A percentile compares a stretch with the other conserved stretches of the same genome.
Evolutionary conservation across 352 stramenopile species (phyloP).

Genomic region (Elongisporangium anandrum): DNA sequence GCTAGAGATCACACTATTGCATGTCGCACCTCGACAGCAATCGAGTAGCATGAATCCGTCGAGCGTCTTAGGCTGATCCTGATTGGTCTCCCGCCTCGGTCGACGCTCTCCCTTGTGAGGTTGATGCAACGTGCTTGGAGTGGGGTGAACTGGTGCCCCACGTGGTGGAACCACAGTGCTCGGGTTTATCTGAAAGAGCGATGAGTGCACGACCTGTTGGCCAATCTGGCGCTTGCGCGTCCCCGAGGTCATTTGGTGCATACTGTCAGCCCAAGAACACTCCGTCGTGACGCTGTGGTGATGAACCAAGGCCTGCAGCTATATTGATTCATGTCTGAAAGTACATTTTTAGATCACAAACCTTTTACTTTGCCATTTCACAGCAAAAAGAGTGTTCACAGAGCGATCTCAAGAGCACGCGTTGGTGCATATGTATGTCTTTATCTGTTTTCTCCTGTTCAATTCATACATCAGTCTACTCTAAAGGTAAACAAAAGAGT

Average conservation of each 20-base stretch:
- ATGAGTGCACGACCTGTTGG: neutral
- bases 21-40: conserved; percentile 47
- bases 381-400: too few species aligned
- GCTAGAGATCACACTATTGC: too few species aligned
- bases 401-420: too few species aligned
- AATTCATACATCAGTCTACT: neutral
- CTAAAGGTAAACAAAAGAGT: neutral
- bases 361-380: too few species aligned
- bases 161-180: neutral
- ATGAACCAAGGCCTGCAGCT: too few species aligned
- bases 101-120: neutral
- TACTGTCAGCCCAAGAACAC: neutral
- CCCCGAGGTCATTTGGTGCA: neutral
- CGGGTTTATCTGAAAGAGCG: neutral
- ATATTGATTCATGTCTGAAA: too few species aligned
- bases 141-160: neutral
- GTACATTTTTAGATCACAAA: too few species aligned
- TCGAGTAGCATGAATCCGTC: conserved; percentile 81
- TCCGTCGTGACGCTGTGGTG: too few species aligned
- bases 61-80: conserved; percentile 39
- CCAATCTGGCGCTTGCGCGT: neutral
- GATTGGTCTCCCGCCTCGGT: conserved; percentile 9
- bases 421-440: too few species aligned
- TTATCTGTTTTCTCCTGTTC: neutral
- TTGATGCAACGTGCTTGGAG: neutral